Evolutionary conservation across 208 protist genomes (phyloP), one percentile per base, ranked within the genome.

Genomic region (Trypanosoma conorhini): DNA sequence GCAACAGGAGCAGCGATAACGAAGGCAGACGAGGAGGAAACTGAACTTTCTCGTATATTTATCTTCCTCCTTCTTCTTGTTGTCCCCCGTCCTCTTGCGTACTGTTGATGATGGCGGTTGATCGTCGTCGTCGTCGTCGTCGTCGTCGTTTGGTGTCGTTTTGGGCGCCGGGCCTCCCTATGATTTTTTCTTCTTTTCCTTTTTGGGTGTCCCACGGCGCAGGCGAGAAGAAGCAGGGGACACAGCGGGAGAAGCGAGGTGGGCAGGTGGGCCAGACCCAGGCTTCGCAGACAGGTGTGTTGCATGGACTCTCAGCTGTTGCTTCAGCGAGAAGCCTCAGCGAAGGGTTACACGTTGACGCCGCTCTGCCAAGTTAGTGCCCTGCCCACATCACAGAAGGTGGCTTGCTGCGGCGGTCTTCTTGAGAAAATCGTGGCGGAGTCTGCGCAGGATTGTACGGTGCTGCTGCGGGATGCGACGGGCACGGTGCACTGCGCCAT

Each of bases 391-490:
- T 91, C 91, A 19, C 67, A 80, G 33, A 96, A 93, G 59, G 64
- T 96, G 4, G 72, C 70, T 21, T 93, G 86, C 75, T 96, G 91
- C 46, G 91, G 91, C 19, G 91, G 91, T 9, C 52, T 86, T 62
- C 82, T 96, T 46, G 81, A 77, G 22, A 79, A 80, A 19, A 50
- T 96, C 26, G 83, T 89, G 57, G 86, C 81, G 15, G 91, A 96
- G 69, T 93, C 85, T 64, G 79, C 87, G 19, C 76, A 80, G 4
- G 91, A 96, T 80, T 89, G 88, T 24, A 93, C 86, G 15, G 81
- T 96, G 44, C 57, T 82, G n/a, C 64, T 96, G 33, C 78, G 78
- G 38, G 91, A 96, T 66, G 60, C 72, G 26, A 87, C 77, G 50
- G 81, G 85, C 7, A 76, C 81, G 22, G 79, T 82, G 61, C 85